phyloP scores from a whole-genome alignment of 108 stramenopile genomes.

The Cyclotella baltica region DNA sequence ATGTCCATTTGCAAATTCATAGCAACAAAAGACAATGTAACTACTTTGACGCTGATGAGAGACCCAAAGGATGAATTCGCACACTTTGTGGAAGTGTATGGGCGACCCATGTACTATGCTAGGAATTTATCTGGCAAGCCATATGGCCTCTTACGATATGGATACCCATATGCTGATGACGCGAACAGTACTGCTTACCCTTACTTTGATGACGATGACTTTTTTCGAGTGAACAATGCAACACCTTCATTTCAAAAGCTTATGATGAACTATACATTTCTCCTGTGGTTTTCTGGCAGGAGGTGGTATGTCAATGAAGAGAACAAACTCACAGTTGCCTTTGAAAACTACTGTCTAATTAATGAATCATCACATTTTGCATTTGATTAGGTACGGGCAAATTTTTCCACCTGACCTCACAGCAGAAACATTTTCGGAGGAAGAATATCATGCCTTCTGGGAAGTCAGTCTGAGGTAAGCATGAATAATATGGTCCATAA shows the following conservation, averaged over 20 bases:
- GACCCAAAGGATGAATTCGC: constrained; percentile 17
- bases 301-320: constrained; percentile 51
- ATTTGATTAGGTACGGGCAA: constrained; percentile 13
- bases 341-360: not conserved
- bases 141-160: constrained; percentile 30
- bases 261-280: constrained; percentile 47
- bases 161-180: constrained; percentile 29
- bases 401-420: constrained; percentile 13
- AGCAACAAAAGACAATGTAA: constrained; percentile 4
- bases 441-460: constrained; percentile 36
- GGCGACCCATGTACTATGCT: constrained; percentile 28
- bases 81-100: constrained; percentile 39
- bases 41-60: not conserved
- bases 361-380: not conserved
- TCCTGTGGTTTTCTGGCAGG: constrained; percentile 36
- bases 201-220: constrained; percentile 42
- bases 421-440: constrained; percentile 6
- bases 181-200: constrained; percentile 17
- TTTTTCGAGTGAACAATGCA: constrained; percentile 34
- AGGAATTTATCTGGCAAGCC: constrained; percentile 35
- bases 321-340: not conserved
- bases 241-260: constrained; percentile 28
- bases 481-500: not conserved
- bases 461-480: not conserved
- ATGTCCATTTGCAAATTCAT: not conserved